Conservation (phyloP, 345 rosid genomes). For the Eucalyptus sideroxylon region DNA sequence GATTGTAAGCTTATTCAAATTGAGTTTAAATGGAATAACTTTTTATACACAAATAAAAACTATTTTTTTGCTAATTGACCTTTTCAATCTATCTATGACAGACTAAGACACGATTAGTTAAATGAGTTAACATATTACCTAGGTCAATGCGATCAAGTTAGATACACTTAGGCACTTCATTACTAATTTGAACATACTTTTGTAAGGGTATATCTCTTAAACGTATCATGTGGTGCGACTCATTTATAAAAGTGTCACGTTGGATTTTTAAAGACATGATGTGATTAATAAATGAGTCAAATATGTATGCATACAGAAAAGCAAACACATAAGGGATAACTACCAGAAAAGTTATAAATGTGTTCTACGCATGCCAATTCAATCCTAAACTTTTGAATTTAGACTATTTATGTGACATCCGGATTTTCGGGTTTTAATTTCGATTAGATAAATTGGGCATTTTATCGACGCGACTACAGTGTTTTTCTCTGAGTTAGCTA, state of each 20-base stretch:
- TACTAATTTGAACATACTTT: background rate
- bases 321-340: background rate
- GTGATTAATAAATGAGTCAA: background rate
- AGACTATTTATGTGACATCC: no score
- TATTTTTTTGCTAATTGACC: background rate
- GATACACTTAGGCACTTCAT: background rate
- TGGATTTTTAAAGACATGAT: background rate
- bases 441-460: no score
- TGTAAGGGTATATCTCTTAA: no score
- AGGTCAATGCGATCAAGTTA: no score
- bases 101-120: no score
- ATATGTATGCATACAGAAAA: background rate
- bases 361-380: rapidly evolving
- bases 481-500: no score
- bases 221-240: background rate
- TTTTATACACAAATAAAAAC: background rate
- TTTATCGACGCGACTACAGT: no score
- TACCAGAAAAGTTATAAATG: rapidly evolving
- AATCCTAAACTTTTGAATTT: no score
- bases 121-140: background rate
- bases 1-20: no score
- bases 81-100: background rate
- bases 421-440: no score
- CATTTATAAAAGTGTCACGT: background rate
- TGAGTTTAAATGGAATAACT: no score